Percentiles rank a stretch among this genome's conserved stretches.
Evolutionary conservation across 768 basidiomycete genomes (phyloP).

Genomic region (Mycena chlorophos): DNA sequence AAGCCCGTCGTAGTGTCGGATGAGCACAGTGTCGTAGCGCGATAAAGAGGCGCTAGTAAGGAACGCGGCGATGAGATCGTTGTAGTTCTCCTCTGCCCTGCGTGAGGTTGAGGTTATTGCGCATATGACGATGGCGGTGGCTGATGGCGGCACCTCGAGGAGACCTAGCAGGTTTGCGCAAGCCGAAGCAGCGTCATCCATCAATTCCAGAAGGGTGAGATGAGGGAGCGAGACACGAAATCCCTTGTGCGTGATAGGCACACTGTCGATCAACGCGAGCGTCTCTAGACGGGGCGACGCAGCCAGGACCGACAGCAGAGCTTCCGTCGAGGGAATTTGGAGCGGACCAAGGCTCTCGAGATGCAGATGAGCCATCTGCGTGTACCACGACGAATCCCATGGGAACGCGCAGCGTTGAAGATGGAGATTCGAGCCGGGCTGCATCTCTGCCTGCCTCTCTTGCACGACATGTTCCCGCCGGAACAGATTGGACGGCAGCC

Average conservation of each 20-base stretch:
- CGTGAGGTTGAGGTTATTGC: no score
- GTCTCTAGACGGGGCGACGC: constrained; percentile 12
- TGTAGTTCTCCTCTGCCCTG: neutral
- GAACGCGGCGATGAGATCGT: neutral
- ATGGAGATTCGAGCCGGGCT: constrained; percentile 4
- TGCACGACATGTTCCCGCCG: neutral
- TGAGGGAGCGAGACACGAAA: constrained; percentile 9
- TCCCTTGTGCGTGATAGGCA: neutral
- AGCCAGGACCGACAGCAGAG: constrained; percentile 8
- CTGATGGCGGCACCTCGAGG: constrained; percentile 9
- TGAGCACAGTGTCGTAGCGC: constrained; percentile 7
- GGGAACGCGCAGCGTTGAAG: constrained; percentile 19
- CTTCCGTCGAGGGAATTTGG: constrained; percentile 14
- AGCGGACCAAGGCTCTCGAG: constrained; percentile 7
- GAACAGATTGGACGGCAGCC: constrained; percentile 18
- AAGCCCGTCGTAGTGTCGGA: constrained; percentile 2
- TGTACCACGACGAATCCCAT: constrained; percentile 21
- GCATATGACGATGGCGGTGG: constrained; percentile 1
- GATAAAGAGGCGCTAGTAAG: neutral
- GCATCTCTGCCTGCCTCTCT: neutral
- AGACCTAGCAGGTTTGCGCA: constrained; percentile 4
- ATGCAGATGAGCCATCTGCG: constrained; percentile 15
- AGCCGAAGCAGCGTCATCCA: neutral
- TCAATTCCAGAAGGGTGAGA: constrained; percentile 7
- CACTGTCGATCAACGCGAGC: constrained; percentile 5